Conservation (phyloP, 345 rosid species). For the Noccaea caerulescens region DNA sequence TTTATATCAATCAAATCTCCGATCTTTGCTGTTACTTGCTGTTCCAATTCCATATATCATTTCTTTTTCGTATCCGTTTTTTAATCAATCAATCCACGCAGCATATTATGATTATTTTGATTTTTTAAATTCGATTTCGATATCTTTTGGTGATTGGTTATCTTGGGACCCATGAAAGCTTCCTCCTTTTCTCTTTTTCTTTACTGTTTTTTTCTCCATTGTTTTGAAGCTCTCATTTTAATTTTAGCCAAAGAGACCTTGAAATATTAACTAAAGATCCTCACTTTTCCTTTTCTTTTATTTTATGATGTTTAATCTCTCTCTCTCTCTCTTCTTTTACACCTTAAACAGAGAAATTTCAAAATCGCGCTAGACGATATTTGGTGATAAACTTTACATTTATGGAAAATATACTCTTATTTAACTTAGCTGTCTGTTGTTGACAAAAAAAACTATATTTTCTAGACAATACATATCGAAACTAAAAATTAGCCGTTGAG, state of each 20-base stretch:
- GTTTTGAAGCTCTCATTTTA: slow-evolving; percentile 4
- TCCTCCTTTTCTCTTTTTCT: slow-evolving; percentile 23
- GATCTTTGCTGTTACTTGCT: slow-evolving; percentile 47
- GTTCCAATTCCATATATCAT: slow-evolving; percentile 33
- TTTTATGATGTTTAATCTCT: not conserved
- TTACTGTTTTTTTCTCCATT: slow-evolving; percentile 20
- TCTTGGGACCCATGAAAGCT: slow-evolving; percentile 39
- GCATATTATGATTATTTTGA: slow-evolving; percentile 22
- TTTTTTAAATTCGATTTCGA: slow-evolving; percentile 6
- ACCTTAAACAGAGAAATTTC: slow-evolving; percentile 11
- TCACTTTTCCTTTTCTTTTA: slow-evolving; percentile 17
- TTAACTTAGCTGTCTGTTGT: slow-evolving; percentile 11
- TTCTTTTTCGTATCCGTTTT: not conserved
- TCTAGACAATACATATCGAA: not conserved
- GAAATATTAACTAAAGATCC: slow-evolving; percentile 25
- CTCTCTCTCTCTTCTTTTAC: slow-evolving; percentile 15
- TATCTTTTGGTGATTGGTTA: slow-evolving; percentile 36
- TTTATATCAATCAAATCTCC: slow-evolving; percentile 32
- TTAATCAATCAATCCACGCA: slow-evolving; percentile 35
- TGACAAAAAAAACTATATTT: not conserved
- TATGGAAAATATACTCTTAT: not conserved
- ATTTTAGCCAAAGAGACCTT: not conserved
- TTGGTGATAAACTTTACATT: not conserved
- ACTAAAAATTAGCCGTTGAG: slow-evolving; percentile 8
- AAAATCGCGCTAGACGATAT: not conserved